Evolutionary conservation across 1,284 basidiomycete genomes (phyloP), one percentile per base, ranked within the genome.

Genomic region (Ganoderma lucidum): DNA sequence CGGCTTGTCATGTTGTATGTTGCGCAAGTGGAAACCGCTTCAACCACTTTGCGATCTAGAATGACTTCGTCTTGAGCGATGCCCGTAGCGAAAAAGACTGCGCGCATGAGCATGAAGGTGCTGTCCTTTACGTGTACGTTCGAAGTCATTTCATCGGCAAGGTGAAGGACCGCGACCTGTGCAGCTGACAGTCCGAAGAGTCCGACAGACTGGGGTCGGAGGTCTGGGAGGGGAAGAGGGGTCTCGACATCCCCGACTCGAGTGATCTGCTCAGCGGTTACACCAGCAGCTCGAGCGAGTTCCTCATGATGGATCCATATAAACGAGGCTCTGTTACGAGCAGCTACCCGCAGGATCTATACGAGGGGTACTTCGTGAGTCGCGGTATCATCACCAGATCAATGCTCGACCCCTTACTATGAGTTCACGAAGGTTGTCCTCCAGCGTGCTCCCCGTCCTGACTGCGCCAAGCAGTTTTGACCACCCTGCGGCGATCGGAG

Each of bases 341-440:
- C 63, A 15, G 51, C 63, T 5, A 64, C 48, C 2, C 63, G 63
- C 3, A 64, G 23, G 35, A 64, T 56, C 63, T 64, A 6, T 1
- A 28, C 32, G 6, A 32, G 37, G 39, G 3, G 19, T 58, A 30
- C 12, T 12, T 5, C 14, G 10, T 39, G 19, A 58, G 56, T 23
- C 1, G 23, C 35, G 32, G 10, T n/a, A 58, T 9, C 32, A 9
- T 10, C 56, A 58, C 17, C 19, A 58, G 19, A 58, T 35, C 17
- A 6, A 6, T 35, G 35, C 8, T 23, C 3, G 1, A 17, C 9
- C 2, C 62, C 71, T 35, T 55, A 78, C 76, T n/a, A 78, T 55
- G 37, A 76, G 64, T 51, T 78, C 75, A 10, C 76, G 66, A 70
- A 78, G 70, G 35, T 70, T 66, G 3, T 62, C 75, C 19, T 75